Evolutionary conservation across 1,284 basidiomycete species (phyloP).

Genomic region (Porogramme epimiltina): DNA sequence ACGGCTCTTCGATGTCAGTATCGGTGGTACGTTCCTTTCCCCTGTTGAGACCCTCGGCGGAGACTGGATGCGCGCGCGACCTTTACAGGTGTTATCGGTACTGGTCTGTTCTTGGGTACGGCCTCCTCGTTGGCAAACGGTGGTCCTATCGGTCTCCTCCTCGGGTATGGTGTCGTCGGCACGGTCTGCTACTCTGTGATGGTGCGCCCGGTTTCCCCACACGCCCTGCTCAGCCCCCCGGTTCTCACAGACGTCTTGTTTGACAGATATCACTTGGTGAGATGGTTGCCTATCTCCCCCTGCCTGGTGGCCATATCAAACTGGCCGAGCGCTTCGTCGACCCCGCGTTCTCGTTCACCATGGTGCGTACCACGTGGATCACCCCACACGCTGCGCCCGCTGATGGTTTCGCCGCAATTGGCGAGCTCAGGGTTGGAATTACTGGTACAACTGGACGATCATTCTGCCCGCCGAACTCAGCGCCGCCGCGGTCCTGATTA

Average conservation of each 20-base stretch:
- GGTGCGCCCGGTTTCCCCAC: constrained; percentile 23
- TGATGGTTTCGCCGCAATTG: background rate
- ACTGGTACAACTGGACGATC: constrained; percentile 64
- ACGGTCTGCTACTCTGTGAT: constrained; percentile 57
- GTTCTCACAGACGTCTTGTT: background rate
- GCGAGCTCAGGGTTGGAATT: constrained; percentile 58
- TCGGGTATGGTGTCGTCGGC: constrained; percentile 66
- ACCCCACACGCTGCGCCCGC: background rate
- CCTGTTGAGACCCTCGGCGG: background rate
- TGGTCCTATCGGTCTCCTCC: constrained; percentile 62
- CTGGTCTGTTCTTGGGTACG: constrained; percentile 70
- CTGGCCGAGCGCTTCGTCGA: constrained; percentile 74
- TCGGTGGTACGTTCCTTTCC: constrained; percentile 31
- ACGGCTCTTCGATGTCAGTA: constrained; percentile 26
- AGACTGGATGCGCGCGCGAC: background rate
- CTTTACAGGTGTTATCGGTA: constrained; percentile 75
- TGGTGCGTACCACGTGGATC: constrained; percentile 33
- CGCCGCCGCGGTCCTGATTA: constrained; percentile 65
- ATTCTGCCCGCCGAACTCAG: constrained; percentile 63
- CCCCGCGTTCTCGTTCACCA: constrained; percentile 66
- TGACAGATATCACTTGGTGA: constrained; percentile 49
- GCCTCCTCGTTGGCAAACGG: constrained; percentile 54
- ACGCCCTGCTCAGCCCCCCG: background rate
- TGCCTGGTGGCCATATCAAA: constrained; percentile 69
- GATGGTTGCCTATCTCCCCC: constrained; percentile 73